Evolutionary conservation across 2,329 filamentous ascomycete species (phyloP).

Genomic region (Fusarium sp.): DNA sequence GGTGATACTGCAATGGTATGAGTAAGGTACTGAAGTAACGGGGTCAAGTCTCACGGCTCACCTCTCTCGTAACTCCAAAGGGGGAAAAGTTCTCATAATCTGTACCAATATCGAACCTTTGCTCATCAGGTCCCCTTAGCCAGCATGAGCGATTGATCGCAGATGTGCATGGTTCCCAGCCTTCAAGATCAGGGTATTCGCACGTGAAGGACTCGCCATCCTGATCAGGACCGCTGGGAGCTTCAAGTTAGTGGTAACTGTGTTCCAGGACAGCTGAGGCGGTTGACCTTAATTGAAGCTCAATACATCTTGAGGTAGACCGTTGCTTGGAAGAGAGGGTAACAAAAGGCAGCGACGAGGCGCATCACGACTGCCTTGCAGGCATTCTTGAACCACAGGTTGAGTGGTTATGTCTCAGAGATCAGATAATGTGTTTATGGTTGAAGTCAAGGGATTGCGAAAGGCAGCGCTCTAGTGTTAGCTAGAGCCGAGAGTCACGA

Average conservation of each 20-base stretch:
- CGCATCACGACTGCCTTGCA: conserved; percentile 15
- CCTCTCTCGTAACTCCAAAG: conserved; percentile 7
- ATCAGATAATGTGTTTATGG: too few species aligned
- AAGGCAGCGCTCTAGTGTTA: too few species aligned
- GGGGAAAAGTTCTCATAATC: conserved; percentile 28
- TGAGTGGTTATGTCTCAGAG: background rate
- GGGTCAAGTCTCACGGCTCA: fast-evolving
- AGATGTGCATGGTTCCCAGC: conserved; percentile 11
- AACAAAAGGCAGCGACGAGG: conserved; percentile 17
- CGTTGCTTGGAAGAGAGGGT: background rate
- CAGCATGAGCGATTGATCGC: conserved; percentile 13
- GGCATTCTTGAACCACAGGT: conserved; percentile 19
- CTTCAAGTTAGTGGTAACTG: conserved; percentile 3
- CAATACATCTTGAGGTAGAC: conserved; percentile 9
- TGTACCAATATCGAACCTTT: background rate
- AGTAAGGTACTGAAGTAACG: background rate
- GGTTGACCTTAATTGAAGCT: background rate
- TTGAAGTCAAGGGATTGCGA: background rate
- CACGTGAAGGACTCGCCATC: conserved; percentile 5
- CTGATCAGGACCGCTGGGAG: conserved; percentile 10
- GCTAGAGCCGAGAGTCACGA: background rate
- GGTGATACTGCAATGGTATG: background rate
- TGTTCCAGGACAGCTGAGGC: background rate
- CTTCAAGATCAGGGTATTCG: conserved; percentile 6
- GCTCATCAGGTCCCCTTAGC: background rate